Percentiles rank a stretch among this genome's conserved stretches.
Conservation (phyloP, 2,329 filamentous ascomycete genomes). For the Setomelanomma holmii region DNA sequence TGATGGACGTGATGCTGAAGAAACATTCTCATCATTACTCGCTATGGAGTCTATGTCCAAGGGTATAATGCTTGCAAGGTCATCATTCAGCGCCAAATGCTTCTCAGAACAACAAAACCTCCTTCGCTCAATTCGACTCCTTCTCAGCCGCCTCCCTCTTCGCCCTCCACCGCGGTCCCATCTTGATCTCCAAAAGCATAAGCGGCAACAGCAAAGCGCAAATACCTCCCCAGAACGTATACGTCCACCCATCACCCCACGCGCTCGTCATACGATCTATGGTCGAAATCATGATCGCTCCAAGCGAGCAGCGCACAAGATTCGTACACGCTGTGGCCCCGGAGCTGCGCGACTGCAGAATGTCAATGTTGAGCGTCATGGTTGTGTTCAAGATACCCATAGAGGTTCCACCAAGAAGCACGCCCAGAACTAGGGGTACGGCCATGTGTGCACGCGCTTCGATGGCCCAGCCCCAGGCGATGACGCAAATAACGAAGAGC, state of each 20-base stretch:
- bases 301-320: constrained; percentile 33
- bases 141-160: constrained; percentile 26
- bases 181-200: constrained; percentile 37
- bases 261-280: constrained; percentile 31
- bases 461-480: constrained; percentile 36
- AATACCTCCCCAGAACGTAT: constrained; percentile 32
- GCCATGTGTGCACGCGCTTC: constrained; percentile 30
- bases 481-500: constrained; percentile 34
- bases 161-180: constrained; percentile 31
- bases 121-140: constrained; percentile 1
- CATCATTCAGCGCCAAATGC: not conserved
- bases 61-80: not conserved
- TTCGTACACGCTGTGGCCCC: constrained; percentile 38
- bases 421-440: constrained; percentile 26
- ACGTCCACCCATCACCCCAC: constrained; percentile 36
- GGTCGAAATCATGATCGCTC: constrained; percentile 30
- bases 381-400: constrained; percentile 39
- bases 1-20: too few species aligned
- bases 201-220: constrained; percentile 33
- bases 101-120: not conserved
- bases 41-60: too few species aligned
- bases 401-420: constrained; percentile 34
- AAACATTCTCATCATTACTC: too few species aligned
- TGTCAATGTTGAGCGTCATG: constrained; percentile 40
- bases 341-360: constrained; percentile 33